These are phyloP conservation scores for Syzygium syzygioides DNA, from an alignment of 441 rosid species.

Conservation along the genomic window DNA sequence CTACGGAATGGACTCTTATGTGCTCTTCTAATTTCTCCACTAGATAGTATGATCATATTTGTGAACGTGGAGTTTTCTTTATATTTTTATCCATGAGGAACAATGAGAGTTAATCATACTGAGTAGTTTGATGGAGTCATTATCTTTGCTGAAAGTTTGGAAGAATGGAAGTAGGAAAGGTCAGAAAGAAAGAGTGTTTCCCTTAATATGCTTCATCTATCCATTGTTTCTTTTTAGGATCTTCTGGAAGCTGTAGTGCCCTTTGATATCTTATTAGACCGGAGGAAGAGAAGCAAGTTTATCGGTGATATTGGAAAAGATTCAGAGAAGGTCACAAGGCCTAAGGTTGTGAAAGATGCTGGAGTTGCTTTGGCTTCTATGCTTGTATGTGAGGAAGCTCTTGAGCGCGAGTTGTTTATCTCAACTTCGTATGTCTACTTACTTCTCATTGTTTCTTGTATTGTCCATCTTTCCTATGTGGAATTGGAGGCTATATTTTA, in stretches of 20 bases:
- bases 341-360: constrained; percentile 66
- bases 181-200: neutral
- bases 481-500: neutral
- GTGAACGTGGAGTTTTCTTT: neutral
- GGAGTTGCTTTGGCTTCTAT: constrained; percentile 67
- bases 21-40: neutral
- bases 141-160: neutral
- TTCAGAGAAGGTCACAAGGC: constrained; percentile 26
- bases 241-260: constrained; percentile 77
- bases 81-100: neutral
- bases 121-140: neutral
- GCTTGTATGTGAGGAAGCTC: constrained; percentile 65
- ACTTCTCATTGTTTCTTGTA: neutral
- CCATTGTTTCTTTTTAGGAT: constrained; percentile 34
- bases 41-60: neutral
- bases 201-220: neutral
- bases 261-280: constrained; percentile 58
- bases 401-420: constrained; percentile 58
- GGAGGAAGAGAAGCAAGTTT: constrained; percentile 45
- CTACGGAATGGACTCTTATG: neutral
- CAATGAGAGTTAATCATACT: neutral
- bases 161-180: neutral
- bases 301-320: constrained; percentile 35
- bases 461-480: neutral
- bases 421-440: constrained; percentile 54